These are phyloP conservation scores for Pharus latifolius DNA, from an alignment of 176 grass and related monocot genomes.

Conservation along the genomic window DNA sequence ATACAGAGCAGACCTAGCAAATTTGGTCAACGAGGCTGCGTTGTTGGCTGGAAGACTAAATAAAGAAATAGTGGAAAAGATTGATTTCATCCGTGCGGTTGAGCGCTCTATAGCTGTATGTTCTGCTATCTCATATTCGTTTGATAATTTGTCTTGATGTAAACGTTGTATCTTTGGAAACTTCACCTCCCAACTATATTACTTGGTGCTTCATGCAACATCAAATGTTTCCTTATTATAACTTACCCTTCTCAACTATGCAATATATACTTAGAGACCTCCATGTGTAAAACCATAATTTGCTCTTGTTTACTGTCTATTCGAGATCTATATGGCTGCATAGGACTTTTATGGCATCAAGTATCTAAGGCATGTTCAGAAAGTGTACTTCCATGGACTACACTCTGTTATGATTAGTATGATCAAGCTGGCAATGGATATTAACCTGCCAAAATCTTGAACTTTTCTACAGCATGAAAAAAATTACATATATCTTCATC, in stretches of 20 bases:
- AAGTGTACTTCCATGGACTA: neutral
- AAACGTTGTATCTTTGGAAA: neutral
- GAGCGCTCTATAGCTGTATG: conserved; percentile 99
- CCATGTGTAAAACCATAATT: neutral
- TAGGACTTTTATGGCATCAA: neutral
- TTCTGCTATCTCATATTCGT: neutral
- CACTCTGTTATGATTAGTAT: neutral
- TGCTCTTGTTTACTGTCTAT: neutral
- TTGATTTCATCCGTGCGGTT: conserved; percentile 92
- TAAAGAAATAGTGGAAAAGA: conserved; percentile 94
- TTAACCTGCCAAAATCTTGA: neutral
- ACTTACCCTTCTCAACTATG: conserved; percentile 6
- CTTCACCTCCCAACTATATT: neutral
- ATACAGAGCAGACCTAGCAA: conserved; percentile 98
- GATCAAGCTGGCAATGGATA: neutral
- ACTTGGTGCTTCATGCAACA: neutral
- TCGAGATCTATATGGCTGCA: neutral
- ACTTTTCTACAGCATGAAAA: neutral
- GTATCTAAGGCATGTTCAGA: neutral
- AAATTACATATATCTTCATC: neutral
- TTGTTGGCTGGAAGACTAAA: conserved; percentile 79
- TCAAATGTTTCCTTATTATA: conserved; percentile 2
- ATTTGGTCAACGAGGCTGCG: conserved; percentile 99
- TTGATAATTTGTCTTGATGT: neutral
- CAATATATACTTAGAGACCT: neutral